These are phyloP conservation scores for Ensete ventricosum DNA, from an alignment of 176 grass and related monocot genomes.

Conservation along the genomic window DNA sequence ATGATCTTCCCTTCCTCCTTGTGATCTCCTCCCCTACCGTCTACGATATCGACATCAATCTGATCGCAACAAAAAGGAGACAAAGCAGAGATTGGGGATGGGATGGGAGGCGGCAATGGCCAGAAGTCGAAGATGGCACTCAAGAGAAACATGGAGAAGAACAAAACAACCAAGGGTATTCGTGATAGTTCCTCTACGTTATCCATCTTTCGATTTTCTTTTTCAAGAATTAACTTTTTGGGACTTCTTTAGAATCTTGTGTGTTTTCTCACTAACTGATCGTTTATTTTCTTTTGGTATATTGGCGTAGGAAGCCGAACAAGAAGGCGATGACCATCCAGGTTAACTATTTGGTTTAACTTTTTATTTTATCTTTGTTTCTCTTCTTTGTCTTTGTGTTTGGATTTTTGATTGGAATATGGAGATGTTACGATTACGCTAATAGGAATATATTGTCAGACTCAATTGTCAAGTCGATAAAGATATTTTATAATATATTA, in stretches of 20 bases:
- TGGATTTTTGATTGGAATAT: neutral
- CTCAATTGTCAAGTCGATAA: no score
- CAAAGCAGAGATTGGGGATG: conserved; percentile 22
- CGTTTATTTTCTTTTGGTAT: neutral
- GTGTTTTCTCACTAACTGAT: neutral
- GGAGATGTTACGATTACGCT: neutral
- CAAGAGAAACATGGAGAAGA: conserved; percentile 85
- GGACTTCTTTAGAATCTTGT: neutral
- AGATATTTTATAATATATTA: no score
- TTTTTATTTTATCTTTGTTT: neutral
- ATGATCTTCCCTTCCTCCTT: neutral
- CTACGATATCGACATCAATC: neutral
- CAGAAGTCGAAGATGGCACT: conserved; percentile 91
- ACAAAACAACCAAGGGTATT: conserved; percentile 55
- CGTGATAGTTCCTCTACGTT: no score
- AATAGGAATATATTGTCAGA: neutral
- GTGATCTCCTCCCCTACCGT: no score
- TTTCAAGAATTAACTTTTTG: neutral
- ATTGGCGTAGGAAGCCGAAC: conserved; percentile 12
- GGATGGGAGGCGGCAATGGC: conserved; percentile 83
- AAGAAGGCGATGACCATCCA: conserved; percentile 23
- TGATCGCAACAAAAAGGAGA: neutral
- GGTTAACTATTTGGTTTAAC: conserved; percentile 1
- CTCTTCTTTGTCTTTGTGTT: neutral
- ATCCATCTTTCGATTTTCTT: neutral